Base-by-base conservation (phyloP, 2,329 filamentous ascomycete species). In the Ascochyta fabae region DNA sequence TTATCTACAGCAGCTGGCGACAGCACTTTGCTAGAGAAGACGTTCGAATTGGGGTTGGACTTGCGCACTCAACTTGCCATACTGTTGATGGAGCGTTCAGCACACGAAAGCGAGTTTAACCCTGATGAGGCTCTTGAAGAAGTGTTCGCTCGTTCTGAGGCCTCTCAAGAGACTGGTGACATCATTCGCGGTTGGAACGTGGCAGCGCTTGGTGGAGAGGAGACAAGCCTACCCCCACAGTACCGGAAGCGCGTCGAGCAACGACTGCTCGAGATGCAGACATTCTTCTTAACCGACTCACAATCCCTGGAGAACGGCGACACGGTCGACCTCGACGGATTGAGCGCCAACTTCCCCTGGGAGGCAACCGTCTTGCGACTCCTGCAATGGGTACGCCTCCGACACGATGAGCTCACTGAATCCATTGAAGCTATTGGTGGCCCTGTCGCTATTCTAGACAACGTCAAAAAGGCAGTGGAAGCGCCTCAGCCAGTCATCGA, bases 51-150 rank as follows among this genome's bases (percentile, higher is more conserved):
- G 22, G 81, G 77, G 1, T 67, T 86, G 6, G 80, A 83, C 6
- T 75, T 87, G 22, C 79, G 84, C 2, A 86, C 83, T 2, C 84
- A 87, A 58, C 73, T 78, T 10, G 73, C 80, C n/a, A 80, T 86
- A 36, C 58, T 75, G n/a, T 67, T 74, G 6, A 65, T 83, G 4
- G 67, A 75, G 36, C 68, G 66, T 9, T 68, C 71, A 7, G 59
- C 72, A 27, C 53, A 71, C 15, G 57, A 73, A 26, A 56, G 61
- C 2, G 61, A 60, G 8, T 80, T 77, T 42, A 65, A 80, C 56
- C 77, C 80, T 4, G 66, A 78, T 12, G 63, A 67, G 9, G 63
- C 77, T 12, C 53, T 85, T 4, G 58, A 64, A 2, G 65, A 72
- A 0, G 64, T 79, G 0, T 85, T 86, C 48, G 77, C 74, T 43